Percentiles rank a stretch among this genome's conserved stretches.
Conservation (phyloP, 768 basidiomycete species). For the Lyophyllum semitale region DNA sequence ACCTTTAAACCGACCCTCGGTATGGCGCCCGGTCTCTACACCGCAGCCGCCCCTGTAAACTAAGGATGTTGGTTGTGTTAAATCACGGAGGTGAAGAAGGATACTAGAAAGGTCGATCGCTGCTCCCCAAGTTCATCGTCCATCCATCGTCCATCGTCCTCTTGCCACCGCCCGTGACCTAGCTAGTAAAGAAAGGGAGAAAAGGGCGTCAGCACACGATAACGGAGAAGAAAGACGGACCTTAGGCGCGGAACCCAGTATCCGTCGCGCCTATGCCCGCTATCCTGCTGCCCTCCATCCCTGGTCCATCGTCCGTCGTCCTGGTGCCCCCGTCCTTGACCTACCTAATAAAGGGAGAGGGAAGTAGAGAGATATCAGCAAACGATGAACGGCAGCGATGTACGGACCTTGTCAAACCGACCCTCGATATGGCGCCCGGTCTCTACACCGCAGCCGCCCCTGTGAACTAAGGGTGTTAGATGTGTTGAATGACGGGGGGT, state of each 20-base stretch:
- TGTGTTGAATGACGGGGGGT: background rate
- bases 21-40: conserved; percentile 2
- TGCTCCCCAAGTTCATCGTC: background rate
- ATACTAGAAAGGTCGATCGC: background rate
- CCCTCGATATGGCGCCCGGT: background rate
- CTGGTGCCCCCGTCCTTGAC: no score
- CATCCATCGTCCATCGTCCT: background rate
- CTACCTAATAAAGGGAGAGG: no score
- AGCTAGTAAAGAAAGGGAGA: background rate
- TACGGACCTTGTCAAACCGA: background rate
- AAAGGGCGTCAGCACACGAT: background rate
- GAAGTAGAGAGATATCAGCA: background rate
- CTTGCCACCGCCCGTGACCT: background rate
- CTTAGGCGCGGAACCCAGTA: background rate
- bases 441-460: conserved; percentile 5
- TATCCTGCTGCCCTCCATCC: no score
- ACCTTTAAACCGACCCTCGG: background rate
- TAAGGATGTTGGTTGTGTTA: background rate
- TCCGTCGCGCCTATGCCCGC: no score
- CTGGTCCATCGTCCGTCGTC: no score
- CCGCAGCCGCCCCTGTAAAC: background rate
- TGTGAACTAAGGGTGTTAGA: background rate
- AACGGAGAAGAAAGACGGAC: background rate
- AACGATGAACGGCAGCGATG: background rate
- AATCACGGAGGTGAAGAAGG: background rate